phyloP scores from a whole-genome alignment of 2,329 filamentous ascomycete genomes.

The Raffaelea ambrosiae region DNA sequence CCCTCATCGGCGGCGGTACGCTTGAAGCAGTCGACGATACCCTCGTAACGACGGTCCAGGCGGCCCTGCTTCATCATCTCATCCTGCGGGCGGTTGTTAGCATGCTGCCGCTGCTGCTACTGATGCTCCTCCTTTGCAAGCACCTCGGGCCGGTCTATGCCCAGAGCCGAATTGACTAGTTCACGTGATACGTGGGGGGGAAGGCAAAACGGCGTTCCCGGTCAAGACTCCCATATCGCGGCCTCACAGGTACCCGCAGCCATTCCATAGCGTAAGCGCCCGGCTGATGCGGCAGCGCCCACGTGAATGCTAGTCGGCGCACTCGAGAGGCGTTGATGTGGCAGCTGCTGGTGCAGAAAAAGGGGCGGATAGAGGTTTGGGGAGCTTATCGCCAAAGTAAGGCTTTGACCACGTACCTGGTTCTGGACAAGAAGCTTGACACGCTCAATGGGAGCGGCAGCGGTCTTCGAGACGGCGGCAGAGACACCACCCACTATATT shows the following conservation, averaged over 20 bases:
- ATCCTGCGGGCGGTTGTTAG: slow-evolving; percentile 59
- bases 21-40: slow-evolving; percentile 91
- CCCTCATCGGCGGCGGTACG: slow-evolving; percentile 87
- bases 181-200: neutral
- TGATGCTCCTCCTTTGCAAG: too few relatives aligned
- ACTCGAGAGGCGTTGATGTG: too few relatives aligned
- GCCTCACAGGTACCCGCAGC: too few relatives aligned
- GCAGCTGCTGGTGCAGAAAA: too few relatives aligned
- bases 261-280: too few relatives aligned
- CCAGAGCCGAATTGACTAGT: neutral
- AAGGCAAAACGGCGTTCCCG: too few relatives aligned
- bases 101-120: neutral
- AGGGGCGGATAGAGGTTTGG: too few relatives aligned
- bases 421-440: slow-evolving; percentile 99
- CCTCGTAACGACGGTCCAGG: slow-evolving; percentile 94
- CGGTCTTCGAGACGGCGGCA: slow-evolving; percentile 99
- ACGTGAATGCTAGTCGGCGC: too few relatives aligned
- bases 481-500: slow-evolving; percentile 96
- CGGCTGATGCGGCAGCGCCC: too few relatives aligned
- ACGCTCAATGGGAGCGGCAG: slow-evolving; percentile 99
- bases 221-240: too few relatives aligned
- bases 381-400: too few relatives aligned
- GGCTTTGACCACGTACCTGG: slow-evolving; percentile 96
- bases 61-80: slow-evolving; percentile 99
- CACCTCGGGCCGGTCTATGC: too few relatives aligned